Base-by-base conservation (phyloP, 225 moss, liverwort and hornwort species). In the Anthoceros angustus region DNA sequence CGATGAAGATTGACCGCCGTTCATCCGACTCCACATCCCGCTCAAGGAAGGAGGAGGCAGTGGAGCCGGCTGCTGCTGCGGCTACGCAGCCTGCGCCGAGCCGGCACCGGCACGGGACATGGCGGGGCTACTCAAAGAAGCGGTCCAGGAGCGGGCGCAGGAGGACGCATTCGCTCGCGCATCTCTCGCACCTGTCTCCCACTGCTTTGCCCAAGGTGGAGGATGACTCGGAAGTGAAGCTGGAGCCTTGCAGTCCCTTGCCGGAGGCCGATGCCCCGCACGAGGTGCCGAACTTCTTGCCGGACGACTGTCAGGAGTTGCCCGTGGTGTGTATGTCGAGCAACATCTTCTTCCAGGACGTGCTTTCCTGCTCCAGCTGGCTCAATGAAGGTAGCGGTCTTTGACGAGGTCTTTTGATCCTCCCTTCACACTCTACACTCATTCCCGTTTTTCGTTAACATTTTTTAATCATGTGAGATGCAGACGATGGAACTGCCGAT, bases 381-480 rank as follows among this genome's bases (percentile, higher is more conserved):
- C 55, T 55, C 55, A 55, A 8, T 12, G 18, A 18, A 8, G 55
- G 55, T 55, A 55, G 18, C n/a, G 23, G 23, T 55, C 14, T 7
- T 5, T 18, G 18, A 5, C 7, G 8, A 2, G n/a, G 18, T 2
- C 8, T 8, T 9, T 15, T 18, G 0, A 9, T 15, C 23, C 55
- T 55, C 12, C 14, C 7, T 23, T 20, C n/a, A 15, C 14, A 7
- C 2, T 46, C 55, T 55, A 20, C 7, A 55, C 8, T 5, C 23
- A 23, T 18, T 15, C 55, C 18, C 55, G 3, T 8, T 23, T 15
- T 23, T 8, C 14, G 43, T 45, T 5, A 14, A 14, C 43, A 48
- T 61, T 6, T 40, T 11, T 81, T 72, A 5, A 80, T 80, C 70
- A 81, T 80, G 71, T 71, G 74, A 25, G 76, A 74, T 61, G 84